Percentiles rank a stretch among this genome's conserved stretches.
Evolutionary conservation across 176 grass and related monocot species (phyloP).

Genomic region (Phoenix roebelenii): DNA sequence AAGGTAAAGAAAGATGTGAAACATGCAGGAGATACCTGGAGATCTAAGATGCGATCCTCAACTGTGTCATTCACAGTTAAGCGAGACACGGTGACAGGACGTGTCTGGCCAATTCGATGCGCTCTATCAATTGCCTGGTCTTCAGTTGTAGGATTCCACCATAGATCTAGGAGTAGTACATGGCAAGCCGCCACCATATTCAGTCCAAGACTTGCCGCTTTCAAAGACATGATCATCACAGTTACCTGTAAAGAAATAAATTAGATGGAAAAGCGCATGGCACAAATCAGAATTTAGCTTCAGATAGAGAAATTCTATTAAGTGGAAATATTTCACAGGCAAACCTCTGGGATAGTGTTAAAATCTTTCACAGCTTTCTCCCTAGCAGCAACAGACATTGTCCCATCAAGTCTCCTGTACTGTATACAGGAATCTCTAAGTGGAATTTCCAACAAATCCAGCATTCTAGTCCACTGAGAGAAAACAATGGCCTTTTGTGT

Average conservation of each 20-base stretch:
- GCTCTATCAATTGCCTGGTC: slow-evolving; percentile 99
- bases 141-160: slow-evolving; percentile 99
- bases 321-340: background rate
- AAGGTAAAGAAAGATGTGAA: too few relatives aligned
- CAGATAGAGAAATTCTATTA: background rate
- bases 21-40: slow-evolving; percentile 48
- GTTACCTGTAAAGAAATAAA: slow-evolving; percentile 43
- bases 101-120: slow-evolving; percentile 88
- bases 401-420: slow-evolving; percentile 89
- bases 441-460: slow-evolving; percentile 85
- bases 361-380: slow-evolving; percentile 95
- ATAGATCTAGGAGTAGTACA: slow-evolving; percentile 90
- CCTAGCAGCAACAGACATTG: slow-evolving; percentile 90
- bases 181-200: slow-evolving; percentile 98
- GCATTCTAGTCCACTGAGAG: slow-evolving; percentile 96
- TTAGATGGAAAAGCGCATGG: slow-evolving; percentile 9
- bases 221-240: slow-evolving; percentile 99
- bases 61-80: slow-evolving; percentile 88
- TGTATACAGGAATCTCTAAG: slow-evolving; percentile 63
- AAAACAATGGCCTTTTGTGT: slow-evolving; percentile 98
- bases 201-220: slow-evolving; percentile 92
- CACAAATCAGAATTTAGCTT: slow-evolving; percentile 7
- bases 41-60: slow-evolving; percentile 89
- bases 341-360: slow-evolving; percentile 84
- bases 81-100: slow-evolving; percentile 80